phyloP scores from a whole-genome alignment of 2,329 filamentous ascomycete species.

The Paramyrothecium sp. region DNA sequence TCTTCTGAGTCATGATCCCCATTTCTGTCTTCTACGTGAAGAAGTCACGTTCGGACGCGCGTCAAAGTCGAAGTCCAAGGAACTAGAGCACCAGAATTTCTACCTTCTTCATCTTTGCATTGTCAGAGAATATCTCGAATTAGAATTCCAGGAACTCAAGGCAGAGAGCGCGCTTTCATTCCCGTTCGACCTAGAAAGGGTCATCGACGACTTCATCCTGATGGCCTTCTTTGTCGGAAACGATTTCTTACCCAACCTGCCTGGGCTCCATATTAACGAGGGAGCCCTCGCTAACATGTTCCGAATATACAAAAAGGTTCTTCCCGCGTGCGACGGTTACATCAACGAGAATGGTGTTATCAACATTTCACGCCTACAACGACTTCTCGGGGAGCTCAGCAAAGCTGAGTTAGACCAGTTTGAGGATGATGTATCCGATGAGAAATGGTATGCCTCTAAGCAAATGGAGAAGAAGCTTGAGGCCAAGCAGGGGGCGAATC shows the following conservation, averaged over 20 bases:
- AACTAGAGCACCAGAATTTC: slow-evolving; percentile 98
- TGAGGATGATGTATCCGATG: slow-evolving; percentile 83
- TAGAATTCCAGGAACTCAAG: slow-evolving; percentile 94
- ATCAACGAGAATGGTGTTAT: slow-evolving; percentile 95
- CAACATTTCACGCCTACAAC: slow-evolving; percentile 75
- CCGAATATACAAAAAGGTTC: slow-evolving; percentile 85
- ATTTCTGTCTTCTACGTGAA: slow-evolving; percentile 95
- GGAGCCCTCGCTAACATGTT: slow-evolving; percentile 97
- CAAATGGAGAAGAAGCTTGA: slow-evolving; percentile 62
- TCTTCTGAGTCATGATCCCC: slow-evolving; percentile 93
- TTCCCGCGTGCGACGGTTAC: slow-evolving; percentile 87
- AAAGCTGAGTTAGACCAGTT: slow-evolving; percentile 93
- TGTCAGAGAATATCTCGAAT: slow-evolving; percentile 91
- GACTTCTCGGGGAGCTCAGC: slow-evolving; percentile 79
- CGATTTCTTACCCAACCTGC: slow-evolving; percentile 96
- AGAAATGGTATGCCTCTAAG: slow-evolving; percentile 90
- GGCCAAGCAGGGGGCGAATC: slow-evolving; percentile 57
- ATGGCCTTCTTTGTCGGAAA: slow-evolving; percentile 99
- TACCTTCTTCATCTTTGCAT: slow-evolving; percentile 97
- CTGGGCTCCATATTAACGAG: slow-evolving; percentile 96
- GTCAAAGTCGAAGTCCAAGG: slow-evolving; percentile 85
- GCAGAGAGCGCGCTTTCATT: slow-evolving; percentile 70
- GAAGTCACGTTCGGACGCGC: slow-evolving; percentile 96
- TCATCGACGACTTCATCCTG: slow-evolving; percentile 99
- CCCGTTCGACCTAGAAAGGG: slow-evolving; percentile 86